Evolutionary conservation across 2,329 filamentous ascomycete species (phyloP), one percentile per base, ranked within the genome.

Genomic region (Trichophyton simii): DNA sequence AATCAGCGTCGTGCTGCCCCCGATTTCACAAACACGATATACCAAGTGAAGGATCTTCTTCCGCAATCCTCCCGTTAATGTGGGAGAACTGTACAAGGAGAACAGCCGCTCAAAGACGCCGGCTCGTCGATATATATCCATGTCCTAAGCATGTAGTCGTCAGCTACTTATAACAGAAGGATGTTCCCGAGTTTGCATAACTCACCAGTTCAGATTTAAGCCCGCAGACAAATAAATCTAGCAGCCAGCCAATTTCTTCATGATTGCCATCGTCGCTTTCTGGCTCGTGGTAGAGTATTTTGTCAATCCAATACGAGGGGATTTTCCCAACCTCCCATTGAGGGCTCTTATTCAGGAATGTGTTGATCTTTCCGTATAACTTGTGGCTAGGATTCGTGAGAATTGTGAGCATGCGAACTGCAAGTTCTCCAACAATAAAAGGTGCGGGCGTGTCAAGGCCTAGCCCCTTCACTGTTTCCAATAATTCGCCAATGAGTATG

Each of bases 351-450:
- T 89, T 89, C 41, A 97, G 82, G 72, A 91, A 96, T 4, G 81
- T 79, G 76, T 95, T 96, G 73, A 94, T 77, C 71, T 96, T 96
- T 62, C 85, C 83, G 71, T 96, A 97, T 42, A 96, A 82, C 63
- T 83, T 83, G 70, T 95, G 89, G 15, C 90, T 80, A 0, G 92
- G 92, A 64, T 89, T 86, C 22, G 80, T 82, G 54, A 95, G 76
- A 15, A 95, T 83, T 1, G 81, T 76, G 6, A 95, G 78, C 0
- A 86, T 84, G 65, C 84, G 83, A 55, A 82, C 80, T 6, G 89
- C 86, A 67, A 96, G 94, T 9, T 87, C 83, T n/a, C 85, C 82
- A 4, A 89, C 84, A 11, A 89, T 80, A 63, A 86, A 89, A 0
- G 91, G 87, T 2, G 95, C 77, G 0, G 87, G 81, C 2, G 76